Base-by-base conservation (phyloP, 306 rosid species). In the Quercus suber region DNA sequence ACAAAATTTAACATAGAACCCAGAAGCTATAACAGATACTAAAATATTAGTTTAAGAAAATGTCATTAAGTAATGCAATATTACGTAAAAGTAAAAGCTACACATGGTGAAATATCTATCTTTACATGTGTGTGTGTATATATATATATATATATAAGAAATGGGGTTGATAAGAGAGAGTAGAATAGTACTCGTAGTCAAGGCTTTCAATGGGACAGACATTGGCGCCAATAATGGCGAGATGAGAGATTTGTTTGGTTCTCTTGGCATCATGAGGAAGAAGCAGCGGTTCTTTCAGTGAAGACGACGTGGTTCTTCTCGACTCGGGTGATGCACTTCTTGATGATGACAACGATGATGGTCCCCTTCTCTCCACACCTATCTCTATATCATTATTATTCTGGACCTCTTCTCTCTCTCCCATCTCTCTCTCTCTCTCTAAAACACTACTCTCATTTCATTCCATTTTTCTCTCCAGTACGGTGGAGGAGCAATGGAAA, bases 121-220 rank as follows among this genome's bases (percentile, higher is more conserved):
- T 41, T 1, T 41, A 2, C 3, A 41, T 8, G 9, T 2, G 45
- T 37, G 10, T 37, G 2, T 37, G 2, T 5, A 0, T 35, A 5
- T n/a, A 4, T 15, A 33, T 65, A 21, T 15, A 33, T 5, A 15
- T 67, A 45, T 6, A 17, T 0, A 15, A 41, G 45, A 41, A 41
- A 41, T 2, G 45, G 45, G 45, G 12, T 41, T 41, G 35, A 11
- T 73, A 5, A 25, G 21, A 19, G 6, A 13, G 77, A 55, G 18
- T 15, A 25, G 4, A 5, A 69, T 3, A 4, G 25, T 82, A 89
- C 97, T 93, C 98, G 74, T 93, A 93, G 31, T 93, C 98, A 20
- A 93, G 97, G 72, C 98, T 93, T 77, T 93, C 98, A 73, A 93
- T 86, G 2, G 94, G 83, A 79, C 90, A 89, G 67, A 89, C 73